Percentiles rank a stretch among this genome's conserved stretches.
phyloP scores from a whole-genome alignment of 805 yeast genomes.

The Metschnikowia shivogae region DNA sequence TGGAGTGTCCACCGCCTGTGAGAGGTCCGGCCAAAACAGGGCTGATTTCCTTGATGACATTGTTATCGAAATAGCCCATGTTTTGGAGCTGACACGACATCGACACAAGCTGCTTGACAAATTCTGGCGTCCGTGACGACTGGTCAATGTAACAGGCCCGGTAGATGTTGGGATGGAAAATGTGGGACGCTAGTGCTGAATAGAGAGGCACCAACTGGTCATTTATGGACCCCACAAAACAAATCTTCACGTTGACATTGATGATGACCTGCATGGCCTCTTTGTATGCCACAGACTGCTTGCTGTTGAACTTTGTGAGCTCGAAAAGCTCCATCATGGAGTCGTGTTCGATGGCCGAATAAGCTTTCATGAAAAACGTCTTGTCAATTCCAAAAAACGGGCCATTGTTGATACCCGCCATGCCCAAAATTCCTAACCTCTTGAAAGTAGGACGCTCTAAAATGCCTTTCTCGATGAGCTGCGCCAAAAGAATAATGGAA shows the following conservation, averaged over 20 bases:
- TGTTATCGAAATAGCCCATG: slow-evolving; percentile 78
- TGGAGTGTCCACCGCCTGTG: slow-evolving; percentile 95
- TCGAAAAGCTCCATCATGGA: slow-evolving; percentile 84
- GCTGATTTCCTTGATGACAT: slow-evolving; percentile 80
- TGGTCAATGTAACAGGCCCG: slow-evolving; percentile 88
- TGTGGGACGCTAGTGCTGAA: slow-evolving; percentile 78
- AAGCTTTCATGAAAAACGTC: slow-evolving; percentile 77
- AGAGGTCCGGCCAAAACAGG: slow-evolving; percentile 66
- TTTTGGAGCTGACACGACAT: slow-evolving; percentile 72
- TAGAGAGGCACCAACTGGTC: slow-evolving; percentile 94
- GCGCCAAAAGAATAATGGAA: slow-evolving; percentile 71
- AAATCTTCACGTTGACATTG: slow-evolving; percentile 66
- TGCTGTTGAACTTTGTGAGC: slow-evolving; percentile 71
- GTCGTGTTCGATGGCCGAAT: slow-evolving; percentile 84
- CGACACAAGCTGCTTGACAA: slow-evolving; percentile 69
- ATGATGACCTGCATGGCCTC: slow-evolving; percentile 64
- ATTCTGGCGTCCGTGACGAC: slow-evolving; percentile 70
- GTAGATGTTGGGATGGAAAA: slow-evolving; percentile 84
- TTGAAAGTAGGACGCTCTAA: slow-evolving; percentile 37
- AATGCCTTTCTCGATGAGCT: slow-evolving; percentile 56
- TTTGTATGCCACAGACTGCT: slow-evolving; percentile 66
- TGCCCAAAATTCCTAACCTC: slow-evolving; percentile 71
- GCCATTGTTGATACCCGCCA: slow-evolving; percentile 96
- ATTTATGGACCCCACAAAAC: slow-evolving; percentile 84
- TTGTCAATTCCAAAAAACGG: slow-evolving; percentile 92